These are phyloP conservation scores for Saccharum spontaneum DNA, from an alignment of 176 grass and related monocot genomes.

Conservation along the genomic window DNA sequence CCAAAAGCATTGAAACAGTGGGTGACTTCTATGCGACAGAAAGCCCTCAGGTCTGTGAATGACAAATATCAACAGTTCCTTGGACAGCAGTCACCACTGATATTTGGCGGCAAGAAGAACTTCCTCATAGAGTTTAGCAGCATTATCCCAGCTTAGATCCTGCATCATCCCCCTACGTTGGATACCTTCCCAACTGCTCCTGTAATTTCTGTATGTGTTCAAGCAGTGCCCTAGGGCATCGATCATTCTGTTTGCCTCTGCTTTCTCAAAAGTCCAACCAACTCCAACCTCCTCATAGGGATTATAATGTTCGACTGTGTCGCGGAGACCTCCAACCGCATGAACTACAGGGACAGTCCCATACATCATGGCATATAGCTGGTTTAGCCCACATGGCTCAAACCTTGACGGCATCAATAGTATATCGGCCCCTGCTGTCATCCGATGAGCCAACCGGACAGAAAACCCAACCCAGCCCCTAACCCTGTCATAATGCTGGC, in stretches of 20 bases:
- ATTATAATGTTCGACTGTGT: slow-evolving; percentile 82
- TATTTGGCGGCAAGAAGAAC: slow-evolving; percentile 75
- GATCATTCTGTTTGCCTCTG: slow-evolving; percentile 72
- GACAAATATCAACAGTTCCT: neutral
- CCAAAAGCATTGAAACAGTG: neutral
- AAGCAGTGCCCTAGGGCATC: slow-evolving; percentile 82
- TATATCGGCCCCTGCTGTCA: slow-evolving; percentile 85
- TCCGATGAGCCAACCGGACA: slow-evolving; percentile 79
- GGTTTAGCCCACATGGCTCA: slow-evolving; percentile 91
- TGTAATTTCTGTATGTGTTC: slow-evolving; percentile 75
- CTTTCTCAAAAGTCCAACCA: slow-evolving; percentile 85
- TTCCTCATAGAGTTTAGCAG: slow-evolving; percentile 81
- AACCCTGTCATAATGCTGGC: slow-evolving; percentile 59
- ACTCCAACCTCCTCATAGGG: slow-evolving; percentile 69
- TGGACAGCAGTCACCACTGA: slow-evolving; percentile 64
- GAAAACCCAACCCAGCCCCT: slow-evolving; percentile 95
- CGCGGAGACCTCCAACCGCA: slow-evolving; percentile 83
- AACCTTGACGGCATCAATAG: slow-evolving; percentile 94
- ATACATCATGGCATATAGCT: slow-evolving; percentile 96
- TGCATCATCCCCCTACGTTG: slow-evolving; percentile 86
- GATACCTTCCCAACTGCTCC: slow-evolving; percentile 85
- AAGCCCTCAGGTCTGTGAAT: neutral
- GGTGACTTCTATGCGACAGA: neutral
- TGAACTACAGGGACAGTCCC: slow-evolving; percentile 94
- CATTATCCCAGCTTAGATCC: slow-evolving; percentile 93